These are phyloP conservation scores for Chiua virens DNA, from an alignment of 768 basidiomycete species.

Conservation along the genomic window DNA sequence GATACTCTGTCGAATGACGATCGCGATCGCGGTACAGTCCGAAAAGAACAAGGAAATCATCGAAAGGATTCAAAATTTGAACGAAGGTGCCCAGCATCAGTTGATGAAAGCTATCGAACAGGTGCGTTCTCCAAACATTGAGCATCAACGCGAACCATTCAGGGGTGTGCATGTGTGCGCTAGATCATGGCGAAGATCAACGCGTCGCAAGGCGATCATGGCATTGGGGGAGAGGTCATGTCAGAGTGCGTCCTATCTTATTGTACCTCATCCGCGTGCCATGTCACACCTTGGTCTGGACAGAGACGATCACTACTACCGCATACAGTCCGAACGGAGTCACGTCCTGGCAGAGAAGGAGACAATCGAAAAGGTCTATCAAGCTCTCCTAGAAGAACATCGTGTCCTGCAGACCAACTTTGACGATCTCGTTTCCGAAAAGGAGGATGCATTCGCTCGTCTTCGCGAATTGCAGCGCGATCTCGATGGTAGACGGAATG, in stretches of 20 bases:
- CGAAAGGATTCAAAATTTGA: constrained; percentile 81
- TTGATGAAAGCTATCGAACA: constrained; percentile 95
- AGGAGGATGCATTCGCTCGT: constrained; percentile 68
- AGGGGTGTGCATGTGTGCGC: neutral
- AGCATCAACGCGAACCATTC: neutral
- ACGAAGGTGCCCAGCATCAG: constrained; percentile 80
- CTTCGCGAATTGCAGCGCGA: constrained; percentile 62
- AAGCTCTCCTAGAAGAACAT: constrained; percentile 73
- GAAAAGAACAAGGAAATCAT: constrained; percentile 88
- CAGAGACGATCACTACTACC: constrained; percentile 89
- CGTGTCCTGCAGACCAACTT: constrained; percentile 68
- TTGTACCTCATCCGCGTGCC: constrained; percentile 3
- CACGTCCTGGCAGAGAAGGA: constrained; percentile 83
- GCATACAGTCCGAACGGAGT: constrained; percentile 77
- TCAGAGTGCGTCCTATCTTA: constrained; percentile 62
- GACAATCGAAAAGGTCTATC: constrained; percentile 79
- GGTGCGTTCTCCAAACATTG: constrained; percentile 43
- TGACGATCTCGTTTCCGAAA: constrained; percentile 77
- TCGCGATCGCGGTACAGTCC: constrained; percentile 87
- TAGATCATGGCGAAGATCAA: constrained; percentile 80
- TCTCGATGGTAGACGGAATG: constrained; percentile 57
- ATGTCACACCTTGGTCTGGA: constrained; percentile 7
- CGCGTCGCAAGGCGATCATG: constrained; percentile 44
- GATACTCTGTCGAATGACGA: constrained; percentile 74
- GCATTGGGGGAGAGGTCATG: constrained; percentile 56